These are phyloP conservation scores for Pyricularia pennisetigena DNA, from an alignment of 2,329 filamentous ascomycete genomes.

Conservation along the genomic window DNA sequence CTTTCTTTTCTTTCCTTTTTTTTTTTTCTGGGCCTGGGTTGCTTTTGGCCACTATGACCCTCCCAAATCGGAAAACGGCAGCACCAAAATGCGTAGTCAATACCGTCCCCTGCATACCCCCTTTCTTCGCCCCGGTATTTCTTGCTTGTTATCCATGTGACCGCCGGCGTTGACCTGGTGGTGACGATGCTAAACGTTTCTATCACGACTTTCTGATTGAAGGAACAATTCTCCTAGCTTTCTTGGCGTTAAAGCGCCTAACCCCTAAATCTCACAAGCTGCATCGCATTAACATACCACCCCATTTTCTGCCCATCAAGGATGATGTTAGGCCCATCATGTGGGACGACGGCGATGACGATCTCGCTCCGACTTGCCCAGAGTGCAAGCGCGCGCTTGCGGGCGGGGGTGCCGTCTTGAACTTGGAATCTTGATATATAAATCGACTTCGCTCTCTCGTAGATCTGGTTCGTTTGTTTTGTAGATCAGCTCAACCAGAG, in stretches of 20 bases:
- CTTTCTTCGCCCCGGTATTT: background rate
- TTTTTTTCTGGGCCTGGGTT: too few relatives aligned
- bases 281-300: background rate
- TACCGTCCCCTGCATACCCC: background rate
- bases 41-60: background rate
- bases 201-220: background rate
- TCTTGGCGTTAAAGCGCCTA: background rate
- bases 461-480: background rate
- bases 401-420: background rate
- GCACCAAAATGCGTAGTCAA: background rate
- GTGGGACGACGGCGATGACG: background rate
- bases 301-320: background rate
- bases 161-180: background rate
- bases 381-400: background rate
- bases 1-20: too few relatives aligned
- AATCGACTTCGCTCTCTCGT: background rate
- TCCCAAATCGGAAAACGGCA: background rate
- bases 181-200: background rate
- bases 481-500: background rate
- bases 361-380: background rate
- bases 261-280: background rate
- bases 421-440: background rate
- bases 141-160: background rate
- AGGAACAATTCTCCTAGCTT: background rate
- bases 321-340: background rate